These are phyloP conservation scores for Hypericum androsaemum DNA, from an alignment of 345 rosid genomes.

Conservation along the genomic window DNA sequence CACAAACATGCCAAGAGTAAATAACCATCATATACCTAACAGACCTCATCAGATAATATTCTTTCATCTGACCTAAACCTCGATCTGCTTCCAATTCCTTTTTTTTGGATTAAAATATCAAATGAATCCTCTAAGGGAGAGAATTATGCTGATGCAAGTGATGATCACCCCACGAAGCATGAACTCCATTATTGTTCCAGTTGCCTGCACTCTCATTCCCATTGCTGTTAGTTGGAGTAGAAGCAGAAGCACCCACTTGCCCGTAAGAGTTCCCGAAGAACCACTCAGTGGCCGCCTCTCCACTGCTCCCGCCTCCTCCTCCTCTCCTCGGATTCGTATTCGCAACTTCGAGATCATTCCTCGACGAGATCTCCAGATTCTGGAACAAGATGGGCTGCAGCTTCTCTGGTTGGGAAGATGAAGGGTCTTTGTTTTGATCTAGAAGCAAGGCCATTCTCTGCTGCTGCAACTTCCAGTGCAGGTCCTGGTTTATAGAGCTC, in stretches of 20 bases:
- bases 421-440: slow-evolving; percentile 20
- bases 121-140: slow-evolving; percentile 32
- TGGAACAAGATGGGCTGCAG: slow-evolving; percentile 57
- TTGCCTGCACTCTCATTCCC: slow-evolving; percentile 20
- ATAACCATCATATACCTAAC: too few relatives aligned
- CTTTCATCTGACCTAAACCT: too few relatives aligned
- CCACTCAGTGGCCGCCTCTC: slow-evolving; percentile 49
- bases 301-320: slow-evolving; percentile 17
- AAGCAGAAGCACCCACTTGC: slow-evolving; percentile 18
- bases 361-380: slow-evolving; percentile 42
- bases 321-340: slow-evolving; percentile 27
- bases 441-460: slow-evolving; percentile 64
- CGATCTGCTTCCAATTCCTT: not conserved
- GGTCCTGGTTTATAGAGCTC: slow-evolving; percentile 83
- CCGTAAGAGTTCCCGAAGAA: slow-evolving; percentile 52
- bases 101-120: not conserved
- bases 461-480: slow-evolving; percentile 92
- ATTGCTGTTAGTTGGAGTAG: slow-evolving; percentile 27
- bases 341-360: slow-evolving; percentile 8
- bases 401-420: slow-evolving; percentile 29
- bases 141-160: slow-evolving; percentile 30
- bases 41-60: too few relatives aligned
- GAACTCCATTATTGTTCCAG: slow-evolving; percentile 32
- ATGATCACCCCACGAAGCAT: slow-evolving; percentile 29
- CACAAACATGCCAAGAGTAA: too few relatives aligned